A percentile compares a stretch with the other conserved stretches of the same genome.
Evolutionary conservation across 2,329 filamentous ascomycete species (phyloP).

Genomic region (Scytalidium lignicola): DNA sequence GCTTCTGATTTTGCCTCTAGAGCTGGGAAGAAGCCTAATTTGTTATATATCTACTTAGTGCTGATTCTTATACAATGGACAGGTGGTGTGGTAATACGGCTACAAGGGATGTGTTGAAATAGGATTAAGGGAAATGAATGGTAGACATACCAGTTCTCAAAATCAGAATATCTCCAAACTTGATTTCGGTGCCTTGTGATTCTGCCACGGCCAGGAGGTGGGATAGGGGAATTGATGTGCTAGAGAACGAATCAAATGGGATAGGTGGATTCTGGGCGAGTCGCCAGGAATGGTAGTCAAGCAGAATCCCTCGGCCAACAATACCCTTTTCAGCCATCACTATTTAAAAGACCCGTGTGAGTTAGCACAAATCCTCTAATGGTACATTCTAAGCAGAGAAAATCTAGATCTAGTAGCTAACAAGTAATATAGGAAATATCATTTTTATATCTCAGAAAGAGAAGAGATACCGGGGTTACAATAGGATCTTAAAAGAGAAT

Average conservation of each 20-base stretch:
- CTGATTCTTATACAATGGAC: not conserved
- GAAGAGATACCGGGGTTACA: no score
- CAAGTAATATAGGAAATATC: no score
- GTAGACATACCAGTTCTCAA: constrained; percentile 41
- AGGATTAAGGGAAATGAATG: not conserved
- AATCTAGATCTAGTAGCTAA: no score
- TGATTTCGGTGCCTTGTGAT: constrained; percentile 38
- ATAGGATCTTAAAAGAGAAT: no score
- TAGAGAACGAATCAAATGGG: constrained; percentile 31
- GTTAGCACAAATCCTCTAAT: not conserved
- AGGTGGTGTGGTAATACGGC: not conserved
- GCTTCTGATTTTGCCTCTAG: constrained; percentile 28
- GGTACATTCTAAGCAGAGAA: no score
- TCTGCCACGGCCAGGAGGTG: constrained; percentile 37
- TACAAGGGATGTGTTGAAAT: not conserved
- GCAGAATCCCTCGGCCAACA: constrained; percentile 46
- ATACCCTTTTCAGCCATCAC: constrained; percentile 49
- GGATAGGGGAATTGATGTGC: constrained; percentile 27
- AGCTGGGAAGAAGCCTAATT: constrained; percentile 10
- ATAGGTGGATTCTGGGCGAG: constrained; percentile 30
- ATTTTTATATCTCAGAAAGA: no score
- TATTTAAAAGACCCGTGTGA: constrained; percentile 12
- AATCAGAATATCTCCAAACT: constrained; percentile 45
- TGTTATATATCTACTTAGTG: not conserved
- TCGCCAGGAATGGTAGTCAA: constrained; percentile 46